Base-by-base conservation (phyloP, 2,329 filamentous ascomycete species). In the Alternaria triticimaculans region DNA sequence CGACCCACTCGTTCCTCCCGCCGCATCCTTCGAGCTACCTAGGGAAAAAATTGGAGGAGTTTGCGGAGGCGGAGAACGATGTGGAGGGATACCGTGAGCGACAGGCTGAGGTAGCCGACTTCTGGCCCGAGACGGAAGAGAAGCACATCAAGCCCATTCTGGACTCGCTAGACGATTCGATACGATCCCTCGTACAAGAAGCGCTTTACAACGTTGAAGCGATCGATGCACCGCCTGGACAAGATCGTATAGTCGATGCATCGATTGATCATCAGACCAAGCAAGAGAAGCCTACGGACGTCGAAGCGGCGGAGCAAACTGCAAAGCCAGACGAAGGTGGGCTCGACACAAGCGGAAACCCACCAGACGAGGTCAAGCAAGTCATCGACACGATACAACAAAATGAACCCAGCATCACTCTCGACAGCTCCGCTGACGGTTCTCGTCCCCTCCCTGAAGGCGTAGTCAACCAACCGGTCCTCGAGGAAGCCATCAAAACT, bases 11-110 rank as follows among this genome's bases (percentile, higher is more conserved):
- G 60, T 92, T 99, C 71, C 83, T 99, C 30, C 96, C 96, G 20
- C 96, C 96, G 0, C 94, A 98, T 77, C 94, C 94, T 0, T 90
- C 91, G 66, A 96, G 92, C 65, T 97, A 88, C 78, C 81, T 99
- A 37, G 94, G 92, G 9, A 92, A 90, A 81, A 92, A 93, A 76
- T 83, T 97, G n/a, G 86, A 88, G n/a, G 89, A 95, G 72, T 84
- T 89, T 57, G 92, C 93, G 0, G 89, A 92, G 77, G 88, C 93
- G 77, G 87, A 91, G 55, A 89, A 89, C 2, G 88, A 92, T 50
- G 82, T 92, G 45, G 91, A 94, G 33, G 88, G 87, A 10, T 90
- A 92, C 69, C 83, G 87, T 41, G 82, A 85, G 62, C 85, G 91
- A 58, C 90, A 97, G 80, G 88, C 87, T 45, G 95, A 97, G 70